Evolutionary conservation across 306 rosid genomes (phyloP), one percentile per base, ranked within the genome.

Genomic region (Spatholobus suberectus): DNA sequence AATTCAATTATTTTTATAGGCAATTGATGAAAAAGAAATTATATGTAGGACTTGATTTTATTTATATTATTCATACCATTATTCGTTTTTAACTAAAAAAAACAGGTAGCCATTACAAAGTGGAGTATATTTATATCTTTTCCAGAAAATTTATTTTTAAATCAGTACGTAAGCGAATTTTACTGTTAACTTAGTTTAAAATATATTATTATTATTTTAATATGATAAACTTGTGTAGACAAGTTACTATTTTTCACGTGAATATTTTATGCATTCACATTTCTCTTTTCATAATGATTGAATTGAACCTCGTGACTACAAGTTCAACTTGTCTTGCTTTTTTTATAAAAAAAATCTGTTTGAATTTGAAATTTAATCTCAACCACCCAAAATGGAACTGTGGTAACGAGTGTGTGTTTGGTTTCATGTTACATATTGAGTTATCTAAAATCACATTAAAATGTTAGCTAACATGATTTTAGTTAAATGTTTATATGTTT

Each of bases 361-460:
- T 18, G 44, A 29, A 40, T 23, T 32, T 21, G 27, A 78, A 59
- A 35, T n/a, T 29, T 29, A 14, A 59, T 84, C 59, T 55, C 4
- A 86, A 69, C 11, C 70, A 38, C 47, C 6, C 10, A 83, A 76
- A 63, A 75, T 73, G 82, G 62, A 29, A 73, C 7, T 63, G 73
- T 57, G 54, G 44, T 55, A 65, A 57, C 14, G 32, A 29, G 32
- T 1, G 7, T 68, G n/a, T n/a, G n/a, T n/a, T n/a, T n/a, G n/a
- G n/a, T n/a, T n/a, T n/a, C n/a, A n/a, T n/a, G n/a, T n/a, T n/a
- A n/a, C n/a, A n/a, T n/a, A n/a, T n/a, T n/a, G n/a, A n/a, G n/a
- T n/a, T n/a, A n/a, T n/a, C n/a, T n/a, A n/a, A n/a, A n/a, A n/a
- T n/a, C n/a, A n/a, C n/a, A n/a, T n/a, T n/a, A n/a, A n/a, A n/a